These are phyloP conservation scores for Xylariaceae sp. DNA, from an alignment of 2,329 filamentous ascomycete species.

Conservation along the genomic window DNA sequence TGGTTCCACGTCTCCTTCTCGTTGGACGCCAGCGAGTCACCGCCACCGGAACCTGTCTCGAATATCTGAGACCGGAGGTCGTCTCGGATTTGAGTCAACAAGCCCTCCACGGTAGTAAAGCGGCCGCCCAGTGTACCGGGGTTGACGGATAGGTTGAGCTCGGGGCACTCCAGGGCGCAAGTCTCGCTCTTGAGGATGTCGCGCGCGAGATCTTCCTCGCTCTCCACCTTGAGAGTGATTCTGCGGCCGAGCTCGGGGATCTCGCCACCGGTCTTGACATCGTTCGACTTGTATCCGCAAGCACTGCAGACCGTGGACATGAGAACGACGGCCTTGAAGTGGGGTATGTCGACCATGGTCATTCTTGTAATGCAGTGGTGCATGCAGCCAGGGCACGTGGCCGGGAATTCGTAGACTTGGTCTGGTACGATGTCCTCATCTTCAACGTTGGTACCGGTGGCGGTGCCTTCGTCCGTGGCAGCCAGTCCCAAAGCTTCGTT, in stretches of 20 bases:
- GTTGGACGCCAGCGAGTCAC: constrained; percentile 66
- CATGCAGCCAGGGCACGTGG: constrained; percentile 85
- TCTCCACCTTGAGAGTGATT: constrained; percentile 71
- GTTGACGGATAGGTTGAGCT: constrained; percentile 81
- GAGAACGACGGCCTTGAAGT: constrained; percentile 95
- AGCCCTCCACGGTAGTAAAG: constrained; percentile 94
- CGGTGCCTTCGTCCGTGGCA: constrained; percentile 43
- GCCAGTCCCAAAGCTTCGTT: constrained; percentile 80
- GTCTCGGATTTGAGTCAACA: constrained; percentile 85
- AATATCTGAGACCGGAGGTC: constrained; percentile 88
- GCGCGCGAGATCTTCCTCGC: constrained; percentile 68
- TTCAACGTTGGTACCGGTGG: constrained; percentile 45
- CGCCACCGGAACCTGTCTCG: constrained; percentile 56
- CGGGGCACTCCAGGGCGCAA: constrained; percentile 78
- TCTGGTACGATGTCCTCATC: constrained; percentile 89
- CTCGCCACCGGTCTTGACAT: constrained; percentile 94
- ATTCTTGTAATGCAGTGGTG: constrained; percentile 86
- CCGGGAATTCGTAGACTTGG: constrained; percentile 88
- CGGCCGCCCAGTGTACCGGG: constrained; percentile 91
- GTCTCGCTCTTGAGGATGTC: constrained; percentile 97
- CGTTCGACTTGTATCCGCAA: constrained; percentile 92
- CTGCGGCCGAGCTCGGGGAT: constrained; percentile 80
- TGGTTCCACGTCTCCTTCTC: constrained; percentile 68
- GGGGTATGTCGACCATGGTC: constrained; percentile 97
- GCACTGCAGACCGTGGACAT: constrained; percentile 90